phyloP scores from a whole-genome alignment of 2,329 filamentous ascomycete genomes.

The Ophiocordyceps sinensis region DNA sequence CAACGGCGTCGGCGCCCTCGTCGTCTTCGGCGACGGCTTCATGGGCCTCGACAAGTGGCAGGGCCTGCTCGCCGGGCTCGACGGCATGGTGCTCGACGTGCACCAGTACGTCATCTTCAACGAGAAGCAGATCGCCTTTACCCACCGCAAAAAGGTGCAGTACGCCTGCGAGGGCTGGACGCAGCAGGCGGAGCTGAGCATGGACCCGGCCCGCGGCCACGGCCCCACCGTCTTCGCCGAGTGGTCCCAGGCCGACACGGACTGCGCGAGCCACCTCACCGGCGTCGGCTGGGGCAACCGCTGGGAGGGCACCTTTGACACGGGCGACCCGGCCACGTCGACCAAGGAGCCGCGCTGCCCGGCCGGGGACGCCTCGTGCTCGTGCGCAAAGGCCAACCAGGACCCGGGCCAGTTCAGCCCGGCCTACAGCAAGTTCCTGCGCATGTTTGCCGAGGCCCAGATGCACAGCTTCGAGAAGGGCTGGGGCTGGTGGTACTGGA shows the following conservation, averaged over 20 bases:
- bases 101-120: constrained; percentile 99
- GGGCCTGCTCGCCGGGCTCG: constrained; percentile 53
- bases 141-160: constrained; percentile 69
- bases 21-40: constrained; percentile 93
- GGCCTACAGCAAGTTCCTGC: constrained; percentile 72
- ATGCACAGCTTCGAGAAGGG: constrained; percentile 89
- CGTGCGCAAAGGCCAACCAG: constrained; percentile 63
- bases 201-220: constrained; percentile 64
- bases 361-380: constrained; percentile 47
- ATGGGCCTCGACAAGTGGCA: constrained; percentile 86
- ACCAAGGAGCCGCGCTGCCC: constrained; percentile 66
- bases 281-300: constrained; percentile 79
- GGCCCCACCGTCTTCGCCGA: constrained; percentile 91
- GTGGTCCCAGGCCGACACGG: constrained; percentile 95
- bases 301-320: constrained; percentile 78
- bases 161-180: constrained; percentile 87
- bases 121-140: constrained; percentile 65
- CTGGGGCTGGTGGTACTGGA: constrained; percentile 99
- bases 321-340: constrained; percentile 43
- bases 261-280: constrained; percentile 77
- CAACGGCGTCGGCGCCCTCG: constrained; percentile 57
- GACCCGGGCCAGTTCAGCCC: constrained; percentile 51
- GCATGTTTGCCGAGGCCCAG: constrained; percentile 87
- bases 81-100: constrained; percentile 77
- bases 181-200: constrained; percentile 56